Evolutionary conservation across 1,139 yeast species (phyloP).

Genomic region (Geotrichum histeridarum): DNA sequence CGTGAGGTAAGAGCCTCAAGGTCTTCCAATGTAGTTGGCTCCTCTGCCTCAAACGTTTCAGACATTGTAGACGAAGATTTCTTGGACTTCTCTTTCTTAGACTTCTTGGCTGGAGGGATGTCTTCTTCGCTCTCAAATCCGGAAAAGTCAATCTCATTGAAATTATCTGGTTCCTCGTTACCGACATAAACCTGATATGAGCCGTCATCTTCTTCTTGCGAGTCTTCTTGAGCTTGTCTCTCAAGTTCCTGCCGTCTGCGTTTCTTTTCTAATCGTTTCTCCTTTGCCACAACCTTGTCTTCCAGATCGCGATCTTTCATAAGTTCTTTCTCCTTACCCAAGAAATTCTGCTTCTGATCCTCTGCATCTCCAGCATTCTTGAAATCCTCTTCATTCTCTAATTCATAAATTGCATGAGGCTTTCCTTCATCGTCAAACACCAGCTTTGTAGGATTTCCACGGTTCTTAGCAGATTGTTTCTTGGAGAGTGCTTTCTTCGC

Average conservation of each 20-base stretch:
- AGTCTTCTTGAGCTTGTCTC: slow-evolving; percentile 46
- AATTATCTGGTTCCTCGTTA: slow-evolving; percentile 34
- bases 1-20: slow-evolving; percentile 83
- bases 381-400: slow-evolving; percentile 87
- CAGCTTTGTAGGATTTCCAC: slow-evolving; percentile 66
- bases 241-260: slow-evolving; percentile 80
- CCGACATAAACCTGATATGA: slow-evolving; percentile 32
- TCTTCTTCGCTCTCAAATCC: slow-evolving; percentile 18
- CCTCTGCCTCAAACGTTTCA: slow-evolving; percentile 65
- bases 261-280: slow-evolving; percentile 82
- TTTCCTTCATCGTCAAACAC: slow-evolving; percentile 90
- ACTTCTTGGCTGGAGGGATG: slow-evolving; percentile 15
- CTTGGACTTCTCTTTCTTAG: slow-evolving; percentile 28
- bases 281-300: slow-evolving; percentile 78
- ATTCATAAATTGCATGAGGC: slow-evolving; percentile 85
- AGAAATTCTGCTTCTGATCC: slow-evolving; percentile 61
- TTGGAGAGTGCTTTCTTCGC: slow-evolving; percentile 83
- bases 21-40: slow-evolving; percentile 88
- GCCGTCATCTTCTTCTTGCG: slow-evolving; percentile 45
- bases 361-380: slow-evolving; percentile 67
- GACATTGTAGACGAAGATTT: slow-evolving; percentile 29
- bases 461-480: slow-evolving; percentile 60
- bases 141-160: slow-evolving; percentile 22
- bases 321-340: slow-evolving; percentile 56
- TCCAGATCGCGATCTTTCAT: slow-evolving; percentile 69